Base-by-base conservation (phyloP, 2,329 filamentous ascomycete species). In the Stachybotrys elegans region DNA sequence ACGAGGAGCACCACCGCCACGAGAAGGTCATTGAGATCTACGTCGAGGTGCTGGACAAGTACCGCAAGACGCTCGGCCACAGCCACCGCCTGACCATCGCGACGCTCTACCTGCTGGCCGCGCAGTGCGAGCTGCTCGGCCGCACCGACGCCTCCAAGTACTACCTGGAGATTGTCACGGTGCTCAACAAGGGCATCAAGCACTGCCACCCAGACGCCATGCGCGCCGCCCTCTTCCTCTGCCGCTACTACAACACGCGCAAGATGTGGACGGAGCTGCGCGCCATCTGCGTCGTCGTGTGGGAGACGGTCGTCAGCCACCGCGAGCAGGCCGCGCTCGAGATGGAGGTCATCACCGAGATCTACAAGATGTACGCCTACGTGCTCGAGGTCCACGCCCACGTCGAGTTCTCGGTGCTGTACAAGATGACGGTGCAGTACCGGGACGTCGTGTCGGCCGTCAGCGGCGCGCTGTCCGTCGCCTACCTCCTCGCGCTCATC, bases 401-500 rank as follows among this genome's bases (percentile, higher is more conserved):
- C 47, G 67, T 63, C 4, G 67, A 71, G 42, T 67, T 71, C 47
- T 60, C 62, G 2, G 58, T 54, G 3, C 46, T 56, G 14, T 71
- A 75, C 50, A 62, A 72, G 52, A 59, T 77, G 19, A 65, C 71
- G 0, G 62, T 68, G 5, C 66, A 75, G 54, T 76, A 75, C 51
- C 70, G 70, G 45, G 67, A 71, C 46, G 66, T 68, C 0, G 70
- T 70, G 8, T 64, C 61, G 23, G 65, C 60, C 22, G 55, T 68
- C 25, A 64, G 63, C 50, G 60, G 68, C 21, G 43, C 45, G 20
- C 46, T 55, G 7, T 53, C 53, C 4, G 52, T 52, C 14, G 53
- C 59, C 20, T 54, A 60, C 17, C 51, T 63, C 37, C 48, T 56
- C 27, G 64, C 65, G 5, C 46, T 63, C 46, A 58, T 68, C 13